Base-by-base conservation (phyloP, 2,329 filamentous ascomycete species). In the Laburnicola sp. region DNA sequence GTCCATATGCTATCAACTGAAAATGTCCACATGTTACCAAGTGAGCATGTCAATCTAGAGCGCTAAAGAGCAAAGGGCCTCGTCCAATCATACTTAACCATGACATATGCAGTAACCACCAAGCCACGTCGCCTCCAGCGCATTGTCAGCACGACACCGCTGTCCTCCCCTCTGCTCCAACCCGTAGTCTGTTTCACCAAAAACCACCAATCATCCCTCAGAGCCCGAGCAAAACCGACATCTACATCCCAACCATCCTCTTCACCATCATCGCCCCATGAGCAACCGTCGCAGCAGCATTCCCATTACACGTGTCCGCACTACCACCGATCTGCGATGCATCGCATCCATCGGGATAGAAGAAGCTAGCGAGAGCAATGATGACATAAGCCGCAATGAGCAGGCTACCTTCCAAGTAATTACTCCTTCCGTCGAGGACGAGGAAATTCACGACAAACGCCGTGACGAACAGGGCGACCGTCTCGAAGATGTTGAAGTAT, bases 381-480 rank as follows among this genome's bases (percentile, higher is more conserved):
- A 94, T 94, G 35, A 87, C 77, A 65, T 94, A 94, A 3, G 90
- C 80, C 34, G 87, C 88, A 45, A 91, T 87, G 30, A 94, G 73
- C 51, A 93, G 74, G 53, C 85, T 84, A 2, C 89, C 89, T 71
- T 94, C 89, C 0, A 93, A 80, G 76, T 89, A 94, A 62, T 93
- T 90, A 56, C 86, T 91, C 69, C 90, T 84, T 27, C 90, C 91
- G 62, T 95, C 90, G 21, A 86, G 80, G 42, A 95, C 90, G 37
- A 96, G 75, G 68, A 95, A 96, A 69, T 95, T 96, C 51, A 92
- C 88, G 30, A 96, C 80, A 36, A 96, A 83, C 0, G 90, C 89
- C 2, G 89, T 86, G 9, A 94, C 88, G 61, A 96, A 95, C 35
- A 96, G 76, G 35, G 88, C 86, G 22, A 91, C 75, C 2, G 82